A percentile compares a stretch with the other conserved stretches of the same genome.
Conservation (phyloP, 2,329 filamentous ascomycete genomes). For the Neodidymelliopsis sp. region DNA sequence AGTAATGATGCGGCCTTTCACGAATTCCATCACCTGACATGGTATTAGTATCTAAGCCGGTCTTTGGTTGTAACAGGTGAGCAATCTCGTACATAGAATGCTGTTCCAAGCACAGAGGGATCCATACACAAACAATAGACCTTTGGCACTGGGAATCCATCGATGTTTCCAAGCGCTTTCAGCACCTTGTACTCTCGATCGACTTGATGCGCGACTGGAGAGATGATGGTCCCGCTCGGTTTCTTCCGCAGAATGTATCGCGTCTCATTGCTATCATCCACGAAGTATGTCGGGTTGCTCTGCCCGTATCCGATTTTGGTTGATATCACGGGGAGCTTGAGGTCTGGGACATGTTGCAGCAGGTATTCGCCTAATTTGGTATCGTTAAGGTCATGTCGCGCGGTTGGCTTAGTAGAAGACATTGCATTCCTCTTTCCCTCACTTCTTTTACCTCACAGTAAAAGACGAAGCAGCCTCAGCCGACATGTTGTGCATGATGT, state of each 20-base stretch:
- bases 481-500: slow-evolving; percentile 3
- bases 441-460: background rate
- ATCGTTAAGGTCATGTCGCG: slow-evolving; percentile 42
- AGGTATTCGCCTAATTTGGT: slow-evolving; percentile 40
- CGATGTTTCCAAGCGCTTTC: slow-evolving; percentile 72
- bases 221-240: slow-evolving; percentile 87
- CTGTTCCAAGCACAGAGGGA: slow-evolving; percentile 76
- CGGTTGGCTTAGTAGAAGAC: slow-evolving; percentile 22
- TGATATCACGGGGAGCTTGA: slow-evolving; percentile 37
- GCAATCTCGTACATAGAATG: slow-evolving; percentile 70
- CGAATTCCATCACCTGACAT: slow-evolving; percentile 80
- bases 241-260: slow-evolving; percentile 94
- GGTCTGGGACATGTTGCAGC: slow-evolving; percentile 30
- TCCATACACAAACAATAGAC: slow-evolving; percentile 88
- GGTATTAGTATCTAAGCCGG: background rate
- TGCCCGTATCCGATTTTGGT: slow-evolving; percentile 92
- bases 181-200: slow-evolving; percentile 93
- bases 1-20: slow-evolving; percentile 90
- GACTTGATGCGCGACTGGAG: slow-evolving; percentile 91
- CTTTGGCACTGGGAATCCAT: slow-evolving; percentile 85
- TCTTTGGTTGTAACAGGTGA: background rate
- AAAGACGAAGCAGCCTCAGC: background rate
- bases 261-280: slow-evolving; percentile 70
- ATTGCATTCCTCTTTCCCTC: background rate
- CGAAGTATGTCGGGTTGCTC: slow-evolving; percentile 93